Evolutionary conservation across 2,329 filamentous ascomycete species (phyloP), one percentile per base, ranked within the genome.

Genomic region (Aspergillus unguis): DNA sequence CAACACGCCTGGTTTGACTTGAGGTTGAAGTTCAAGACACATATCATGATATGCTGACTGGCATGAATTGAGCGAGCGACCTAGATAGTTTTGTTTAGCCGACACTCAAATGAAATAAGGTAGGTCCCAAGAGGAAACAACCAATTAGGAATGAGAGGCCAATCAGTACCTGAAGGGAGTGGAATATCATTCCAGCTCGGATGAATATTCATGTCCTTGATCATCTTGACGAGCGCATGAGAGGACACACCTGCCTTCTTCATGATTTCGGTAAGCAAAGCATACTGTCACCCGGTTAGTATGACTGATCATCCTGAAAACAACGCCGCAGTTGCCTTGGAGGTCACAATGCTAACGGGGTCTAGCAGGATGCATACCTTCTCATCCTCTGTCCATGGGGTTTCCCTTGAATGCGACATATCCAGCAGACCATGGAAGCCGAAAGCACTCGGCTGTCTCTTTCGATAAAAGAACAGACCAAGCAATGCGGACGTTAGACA

Each of bases 321-420:
- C 27, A 28, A n/a, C 2, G 25, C n/a, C 31, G 23, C 31, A 9
- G 5, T 40, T 26, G 31, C 33, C 5, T 31, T 26, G 3, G 26
- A 29, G 8, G 11, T 6, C 23, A 40, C 32, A 28, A 37, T 5
- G 17, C 6, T 3, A 8, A 44, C 23, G 11, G 10, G 33, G n/a
- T 27, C n/a, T 37, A 28, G 36, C 17, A 27, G 36, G 6, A 17
- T 38, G 44, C 64, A 53, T 73, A 75, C 72, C 71, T 71, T 75
- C 68, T 75, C 72, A 65, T 74, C 72, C 65, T 75, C 72, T 32
- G 70, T 69, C 72, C 72, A 75, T 65, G 66, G 66, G 59, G 64
- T 70, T 59, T 74, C 72, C 52, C 66, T 58, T 71, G 61, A 65
- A 67, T 67, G 70, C 66, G 72, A 75, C 72, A 75, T 75, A 62